Evolutionary conservation across 805 yeast genomes (phyloP).

Genomic region (Hagleromyces aurorensis): DNA sequence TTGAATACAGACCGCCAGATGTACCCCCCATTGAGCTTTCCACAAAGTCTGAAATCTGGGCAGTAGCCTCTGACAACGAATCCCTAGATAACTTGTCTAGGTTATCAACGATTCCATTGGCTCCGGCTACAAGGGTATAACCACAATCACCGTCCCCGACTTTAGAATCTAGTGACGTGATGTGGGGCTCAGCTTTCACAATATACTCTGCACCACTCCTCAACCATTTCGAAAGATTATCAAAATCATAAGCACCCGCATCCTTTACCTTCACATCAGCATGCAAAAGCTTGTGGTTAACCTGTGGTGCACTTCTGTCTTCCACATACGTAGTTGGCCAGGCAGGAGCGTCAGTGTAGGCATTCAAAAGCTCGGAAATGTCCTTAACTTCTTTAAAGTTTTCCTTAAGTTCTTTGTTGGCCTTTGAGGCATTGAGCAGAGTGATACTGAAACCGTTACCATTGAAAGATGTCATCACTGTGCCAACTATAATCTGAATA

Average conservation of each 20-base stretch:
- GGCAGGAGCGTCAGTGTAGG: conserved; percentile 71
- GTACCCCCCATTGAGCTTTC: conserved; percentile 97
- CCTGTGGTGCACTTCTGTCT: conserved; percentile 25
- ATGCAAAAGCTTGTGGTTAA: conserved; percentile 25
- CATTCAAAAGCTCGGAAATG: conserved; percentile 53
- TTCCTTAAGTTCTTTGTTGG: conserved; percentile 33
- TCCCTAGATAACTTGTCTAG: conserved; percentile 36
- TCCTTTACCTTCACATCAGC: conserved; percentile 29
- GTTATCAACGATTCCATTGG: conserved; percentile 55
- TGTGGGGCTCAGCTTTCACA: conserved; percentile 66
- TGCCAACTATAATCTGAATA: conserved; percentile 60
- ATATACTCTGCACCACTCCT: conserved; percentile 44
- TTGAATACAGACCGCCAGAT: conserved; percentile 88
- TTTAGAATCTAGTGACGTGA: conserved; percentile 75
- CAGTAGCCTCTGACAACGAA: conserved; percentile 46
- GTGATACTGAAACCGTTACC: conserved; percentile 91
- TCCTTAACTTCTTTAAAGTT: conserved; percentile 28
- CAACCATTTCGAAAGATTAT: conserved; percentile 32
- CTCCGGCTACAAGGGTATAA: conserved; percentile 79
- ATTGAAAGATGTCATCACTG: conserved; percentile 81
- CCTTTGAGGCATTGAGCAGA: conserved; percentile 57
- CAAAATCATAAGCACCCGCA: conserved; percentile 33
- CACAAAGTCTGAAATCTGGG: conserved; percentile 72
- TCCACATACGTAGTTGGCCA: conserved; percentile 44
- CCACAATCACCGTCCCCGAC: conserved; percentile 99